phyloP scores from a whole-genome alignment of 1,284 basidiomycete genomes.

The Moesziomyces sp. region DNA sequence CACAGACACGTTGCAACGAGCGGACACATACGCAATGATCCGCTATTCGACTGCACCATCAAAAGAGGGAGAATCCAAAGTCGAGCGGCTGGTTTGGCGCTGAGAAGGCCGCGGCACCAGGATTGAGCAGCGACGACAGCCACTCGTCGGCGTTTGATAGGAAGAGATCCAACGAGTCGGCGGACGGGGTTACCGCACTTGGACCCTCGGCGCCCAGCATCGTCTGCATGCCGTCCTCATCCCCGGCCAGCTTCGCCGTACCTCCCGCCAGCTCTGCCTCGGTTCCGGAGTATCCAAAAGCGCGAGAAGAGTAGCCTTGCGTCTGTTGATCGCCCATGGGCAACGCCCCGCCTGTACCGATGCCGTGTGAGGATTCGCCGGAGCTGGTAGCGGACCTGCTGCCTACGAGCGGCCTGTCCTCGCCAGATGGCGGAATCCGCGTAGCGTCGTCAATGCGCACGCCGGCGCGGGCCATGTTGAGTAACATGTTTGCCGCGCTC shows the following conservation, averaged over 20 bases:
- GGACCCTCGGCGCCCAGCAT: slow-evolving; percentile 9
- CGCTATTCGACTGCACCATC: background rate
- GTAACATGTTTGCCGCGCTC: slow-evolving; percentile 36
- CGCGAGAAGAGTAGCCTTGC: slow-evolving; percentile 7
- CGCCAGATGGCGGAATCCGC: slow-evolving; percentile 26
- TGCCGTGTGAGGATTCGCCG: slow-evolving; percentile 6
- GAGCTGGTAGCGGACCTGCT: slow-evolving; percentile 18
- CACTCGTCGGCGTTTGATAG: slow-evolving; percentile 43
- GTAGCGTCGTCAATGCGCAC: slow-evolving; percentile 44
- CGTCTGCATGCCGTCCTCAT: slow-evolving; percentile 4
- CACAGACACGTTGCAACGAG: no score
- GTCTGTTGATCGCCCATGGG: background rate
- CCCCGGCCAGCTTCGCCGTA: background rate
- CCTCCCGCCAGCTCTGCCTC: slow-evolving; percentile 1
- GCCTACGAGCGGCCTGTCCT: slow-evolving; percentile 17
- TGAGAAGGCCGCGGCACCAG: slow-evolving; percentile 29
- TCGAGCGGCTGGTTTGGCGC: slow-evolving; percentile 35
- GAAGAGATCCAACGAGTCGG: slow-evolving; percentile 40
- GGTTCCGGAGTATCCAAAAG: background rate
- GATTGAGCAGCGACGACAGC: slow-evolving; percentile 42
- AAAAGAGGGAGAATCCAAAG: slow-evolving; percentile 37
- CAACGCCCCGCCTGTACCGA: background rate
- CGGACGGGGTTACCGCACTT: slow-evolving; percentile 23
- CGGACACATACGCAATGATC: no score
- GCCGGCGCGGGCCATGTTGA: slow-evolving; percentile 43